A percentile compares a stretch with the other conserved stretches of the same genome.
These are phyloP conservation scores for Neocatenulostroma microsporum DNA, from an alignment of 2,329 filamentous ascomycete genomes.

Conservation along the genomic window DNA sequence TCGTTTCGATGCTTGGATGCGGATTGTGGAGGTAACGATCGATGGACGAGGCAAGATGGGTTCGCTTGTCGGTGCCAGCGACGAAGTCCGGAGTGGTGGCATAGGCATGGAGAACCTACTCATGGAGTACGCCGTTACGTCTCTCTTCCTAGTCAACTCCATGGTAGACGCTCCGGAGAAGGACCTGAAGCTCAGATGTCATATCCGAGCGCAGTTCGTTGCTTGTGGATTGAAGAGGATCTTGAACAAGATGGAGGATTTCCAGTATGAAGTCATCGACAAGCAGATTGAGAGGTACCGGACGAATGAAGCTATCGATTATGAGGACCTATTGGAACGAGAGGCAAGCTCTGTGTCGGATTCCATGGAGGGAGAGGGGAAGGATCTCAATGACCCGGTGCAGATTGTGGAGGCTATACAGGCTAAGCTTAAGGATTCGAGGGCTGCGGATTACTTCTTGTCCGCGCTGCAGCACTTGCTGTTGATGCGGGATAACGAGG, in stretches of 20 bases:
- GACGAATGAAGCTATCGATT: constrained; percentile 93
- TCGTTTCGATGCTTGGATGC: constrained; percentile 97
- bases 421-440: constrained; percentile 70
- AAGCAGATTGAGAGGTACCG: constrained; percentile 95
- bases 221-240: constrained; percentile 93
- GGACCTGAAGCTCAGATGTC: constrained; percentile 83
- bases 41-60: constrained; percentile 99
- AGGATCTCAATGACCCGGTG: constrained; percentile 83
- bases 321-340: constrained; percentile 89
- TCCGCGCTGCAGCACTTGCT: constrained; percentile 93
- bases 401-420: constrained; percentile 95
- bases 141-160: constrained; percentile 93
- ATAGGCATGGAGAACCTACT: constrained; percentile 98
- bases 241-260: constrained; percentile 91
- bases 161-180: constrained; percentile 83
- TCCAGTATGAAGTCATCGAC: constrained; percentile 97
- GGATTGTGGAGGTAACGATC: constrained; percentile 91
- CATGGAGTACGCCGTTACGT: constrained; percentile 97
- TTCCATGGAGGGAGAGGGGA: constrained; percentile 73
- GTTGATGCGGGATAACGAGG: constrained; percentile 82
- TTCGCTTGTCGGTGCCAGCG: constrained; percentile 89
- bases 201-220: constrained; percentile 92
- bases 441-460: constrained; percentile 89
- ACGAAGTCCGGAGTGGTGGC: constrained; percentile 89
- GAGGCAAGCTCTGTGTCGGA: constrained; percentile 89